A percentile compares a stretch with the other conserved stretches of the same genome.
These are phyloP conservation scores for Populus nigra DNA, from an alignment of 345 rosid species.

Conservation along the genomic window DNA sequence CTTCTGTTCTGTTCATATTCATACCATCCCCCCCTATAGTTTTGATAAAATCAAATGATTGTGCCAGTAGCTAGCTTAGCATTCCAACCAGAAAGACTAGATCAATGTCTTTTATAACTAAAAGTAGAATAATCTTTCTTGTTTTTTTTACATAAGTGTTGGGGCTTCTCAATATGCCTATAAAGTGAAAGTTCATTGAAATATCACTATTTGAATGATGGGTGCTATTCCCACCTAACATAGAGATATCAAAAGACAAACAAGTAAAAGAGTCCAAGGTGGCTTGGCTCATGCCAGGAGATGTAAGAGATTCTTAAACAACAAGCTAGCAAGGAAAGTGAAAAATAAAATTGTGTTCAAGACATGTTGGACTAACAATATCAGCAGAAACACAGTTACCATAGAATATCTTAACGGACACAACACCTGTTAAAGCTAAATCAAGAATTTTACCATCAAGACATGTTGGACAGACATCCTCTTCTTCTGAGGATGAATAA, in stretches of 20 bases:
- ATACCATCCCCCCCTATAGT: neutral
- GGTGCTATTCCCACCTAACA: neutral
- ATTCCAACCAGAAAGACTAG: neutral
- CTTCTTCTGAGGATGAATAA: slow-evolving; percentile 68
- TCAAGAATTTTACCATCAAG: slow-evolving; percentile 69
- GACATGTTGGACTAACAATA: neutral
- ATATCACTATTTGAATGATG: neutral
- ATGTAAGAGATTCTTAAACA: neutral
- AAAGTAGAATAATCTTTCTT: neutral
- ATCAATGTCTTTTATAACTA: neutral
- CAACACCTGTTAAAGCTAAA: slow-evolving; percentile 2
- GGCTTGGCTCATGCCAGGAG: neutral
- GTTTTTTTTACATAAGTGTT: too few relatives aligned
- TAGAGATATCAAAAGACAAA: neutral
- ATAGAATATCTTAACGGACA: neutral
- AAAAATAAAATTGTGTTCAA: neutral
- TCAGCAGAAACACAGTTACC: neutral
- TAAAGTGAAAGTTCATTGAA: neutral
- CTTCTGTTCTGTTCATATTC: neutral
- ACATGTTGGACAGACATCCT: slow-evolving; percentile 96
- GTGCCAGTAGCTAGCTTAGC: neutral
- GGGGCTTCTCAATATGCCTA: neutral
- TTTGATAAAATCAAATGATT: neutral
- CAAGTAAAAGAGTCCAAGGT: neutral
- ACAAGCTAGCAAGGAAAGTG: neutral